A percentile compares a stretch with the other conserved stretches of the same genome.
phyloP scores from a whole-genome alignment of 208 protist genomes.

The Crithidia thermophila region DNA sequence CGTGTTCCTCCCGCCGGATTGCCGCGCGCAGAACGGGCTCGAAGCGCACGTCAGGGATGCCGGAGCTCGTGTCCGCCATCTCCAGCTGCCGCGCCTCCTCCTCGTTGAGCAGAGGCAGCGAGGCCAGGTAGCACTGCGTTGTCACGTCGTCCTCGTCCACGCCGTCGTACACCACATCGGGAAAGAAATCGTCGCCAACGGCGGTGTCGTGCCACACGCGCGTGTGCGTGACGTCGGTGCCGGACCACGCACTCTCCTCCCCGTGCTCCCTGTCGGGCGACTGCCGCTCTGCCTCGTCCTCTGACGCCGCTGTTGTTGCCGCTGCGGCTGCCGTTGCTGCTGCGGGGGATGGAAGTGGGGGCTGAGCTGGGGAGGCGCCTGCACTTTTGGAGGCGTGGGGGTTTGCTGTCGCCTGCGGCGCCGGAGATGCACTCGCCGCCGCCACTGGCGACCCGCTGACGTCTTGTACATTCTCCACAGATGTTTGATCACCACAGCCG shows the following conservation, averaged over 20 bases:
- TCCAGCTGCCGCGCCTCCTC: slow-evolving; percentile 13
- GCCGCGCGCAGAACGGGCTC: slow-evolving; percentile 5
- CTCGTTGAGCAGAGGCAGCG: background rate
- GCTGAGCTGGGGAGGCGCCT: background rate
- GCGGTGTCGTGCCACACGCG: background rate
- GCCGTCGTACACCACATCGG: background rate
- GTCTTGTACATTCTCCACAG: too few species aligned
- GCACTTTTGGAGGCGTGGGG: background rate
- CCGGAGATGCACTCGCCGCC: background rate
- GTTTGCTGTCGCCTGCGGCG: background rate
- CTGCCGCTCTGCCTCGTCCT: too few species aligned
- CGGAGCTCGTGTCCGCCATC: slow-evolving; percentile 3
- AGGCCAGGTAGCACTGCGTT: background rate
- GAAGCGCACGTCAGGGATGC: background rate
- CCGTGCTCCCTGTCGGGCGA: background rate
- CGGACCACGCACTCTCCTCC: background rate
- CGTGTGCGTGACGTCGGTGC: background rate
- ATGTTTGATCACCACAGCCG: too few species aligned
- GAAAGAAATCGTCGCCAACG: background rate
- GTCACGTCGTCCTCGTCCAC: slow-evolving; percentile 4
- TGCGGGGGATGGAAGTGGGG: background rate
- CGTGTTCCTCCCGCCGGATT: slow-evolving; percentile 2
- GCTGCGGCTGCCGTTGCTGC: background rate
- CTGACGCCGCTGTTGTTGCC: too few species aligned
- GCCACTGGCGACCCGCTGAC: too few species aligned